Base-by-base conservation (phyloP, 129 eudicot species). In the Lonicera japonica region DNA sequence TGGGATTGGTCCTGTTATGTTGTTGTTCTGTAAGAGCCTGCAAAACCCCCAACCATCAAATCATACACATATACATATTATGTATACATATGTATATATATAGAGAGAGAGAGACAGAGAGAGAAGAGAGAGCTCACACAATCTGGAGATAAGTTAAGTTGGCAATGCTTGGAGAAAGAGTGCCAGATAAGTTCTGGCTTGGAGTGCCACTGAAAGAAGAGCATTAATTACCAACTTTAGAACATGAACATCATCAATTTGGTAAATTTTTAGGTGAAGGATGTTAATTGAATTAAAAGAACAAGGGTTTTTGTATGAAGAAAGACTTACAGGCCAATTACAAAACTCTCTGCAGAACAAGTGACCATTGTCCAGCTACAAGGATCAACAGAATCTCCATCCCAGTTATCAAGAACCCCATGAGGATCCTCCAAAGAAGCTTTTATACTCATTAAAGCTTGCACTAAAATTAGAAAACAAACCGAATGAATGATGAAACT, bases 331-430 rank as follows among this genome's bases (percentile, higher is more conserved):
- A 90, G 71, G 81, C 97, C 95, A 79, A 81, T 81, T 58, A 90
- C 97, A 23, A 90, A 77, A 75, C 75, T 77, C 16, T 86, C 84
- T 68, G 86, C 50, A 38, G 97, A 90, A 73, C 97, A 90, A 51
- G 97, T 90, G 25, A 90, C 79, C 97, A 90, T 90, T 13, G 92
- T 77, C 97, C 97, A 90, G 65, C 95, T 86, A 81, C 97, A 90
- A 2, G 97, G 95, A 76, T 90, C 97, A 86, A 90, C 97, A 68
- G 97, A 83, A 70, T 81, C 77, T 43, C 77, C 92, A 83, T 90
- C 97, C 97, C 97, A 90, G 54, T 90, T 86, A 64, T 89, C 97
- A 76, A 90, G 95, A 54, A 90, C 95, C 38, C 87, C 86, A 67
- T 76, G 95, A 66, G 97, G 97, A 68, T 90, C 97, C 82, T 65